Conservation (phyloP, 495 filamentous ascomycete genomes). For the Xylaria venustula region DNA sequence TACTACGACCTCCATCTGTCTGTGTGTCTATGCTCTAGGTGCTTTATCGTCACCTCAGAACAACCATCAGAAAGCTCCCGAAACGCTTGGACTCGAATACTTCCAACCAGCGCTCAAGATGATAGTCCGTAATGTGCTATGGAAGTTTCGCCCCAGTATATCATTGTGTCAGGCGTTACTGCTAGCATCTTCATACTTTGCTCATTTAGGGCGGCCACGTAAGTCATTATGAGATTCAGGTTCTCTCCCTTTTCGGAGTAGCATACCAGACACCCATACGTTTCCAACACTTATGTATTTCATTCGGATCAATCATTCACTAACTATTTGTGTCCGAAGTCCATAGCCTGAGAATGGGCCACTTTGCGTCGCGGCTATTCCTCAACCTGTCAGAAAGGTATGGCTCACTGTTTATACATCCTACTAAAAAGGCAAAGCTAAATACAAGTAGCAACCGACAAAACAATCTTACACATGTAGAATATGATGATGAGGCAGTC, state of each 20-base stretch:
- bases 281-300: neutral
- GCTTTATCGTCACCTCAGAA: slow-evolving; percentile 19
- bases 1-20: slow-evolving; percentile 31
- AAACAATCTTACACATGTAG: slow-evolving; percentile 19
- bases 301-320: neutral
- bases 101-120: slow-evolving; percentile 36
- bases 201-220: slow-evolving; percentile 33
- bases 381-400: slow-evolving; percentile 31
- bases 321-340: slow-evolving; percentile 7
- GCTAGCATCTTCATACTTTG: slow-evolving; percentile 36
- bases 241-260: neutral
- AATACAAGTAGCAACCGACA: slow-evolving; percentile 20
- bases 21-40: slow-evolving; percentile 36
- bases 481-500: slow-evolving; percentile 29
- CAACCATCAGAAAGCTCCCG: slow-evolving; percentile 20
- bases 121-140: slow-evolving; percentile 28
- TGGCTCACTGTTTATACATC: neutral
- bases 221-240: neutral
- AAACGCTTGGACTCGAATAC: slow-evolving; percentile 30
- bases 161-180: slow-evolving; percentile 32
- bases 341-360: slow-evolving; percentile 35
- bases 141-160: slow-evolving; percentile 33
- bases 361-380: slow-evolving; percentile 30
- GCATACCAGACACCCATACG: neutral
- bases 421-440: slow-evolving; percentile 1